A percentile compares a stretch with the other conserved stretches of the same genome.
These are phyloP conservation scores for Podaxis rugospora DNA, from an alignment of 768 basidiomycete species.

Conservation along the genomic window DNA sequence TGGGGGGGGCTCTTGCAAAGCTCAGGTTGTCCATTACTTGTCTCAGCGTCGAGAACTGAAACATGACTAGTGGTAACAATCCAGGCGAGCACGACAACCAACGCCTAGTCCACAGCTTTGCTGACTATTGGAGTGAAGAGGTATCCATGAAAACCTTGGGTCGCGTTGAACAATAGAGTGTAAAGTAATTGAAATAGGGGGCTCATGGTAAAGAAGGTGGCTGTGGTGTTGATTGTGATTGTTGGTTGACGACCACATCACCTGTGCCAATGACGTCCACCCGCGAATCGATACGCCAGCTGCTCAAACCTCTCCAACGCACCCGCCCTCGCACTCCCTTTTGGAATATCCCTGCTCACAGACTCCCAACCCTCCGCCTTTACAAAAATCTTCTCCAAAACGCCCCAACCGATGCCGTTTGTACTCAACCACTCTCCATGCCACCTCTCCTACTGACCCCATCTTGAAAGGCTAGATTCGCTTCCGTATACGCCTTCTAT, in stretches of 20 bases:
- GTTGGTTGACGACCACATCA: background rate
- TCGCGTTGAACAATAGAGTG: no score
- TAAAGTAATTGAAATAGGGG: no score
- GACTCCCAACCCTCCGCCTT: slow-evolving; percentile 64
- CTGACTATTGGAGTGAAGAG: no score
- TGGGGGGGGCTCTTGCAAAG: no score
- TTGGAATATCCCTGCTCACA: slow-evolving; percentile 65
- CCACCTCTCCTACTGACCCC: background rate
- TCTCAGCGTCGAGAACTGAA: no score
- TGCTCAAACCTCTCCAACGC: slow-evolving; percentile 55
- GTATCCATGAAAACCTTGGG: no score
- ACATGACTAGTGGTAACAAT: no score
- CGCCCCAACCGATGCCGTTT: slow-evolving; percentile 53
- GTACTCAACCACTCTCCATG: slow-evolving; percentile 15
- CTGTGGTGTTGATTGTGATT: background rate
- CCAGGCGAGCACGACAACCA: no score
- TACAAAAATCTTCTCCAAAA: slow-evolving; percentile 65
- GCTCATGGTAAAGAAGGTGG: no score
- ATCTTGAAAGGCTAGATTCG: slow-evolving; percentile 40
- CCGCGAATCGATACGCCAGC: slow-evolving; percentile 31
- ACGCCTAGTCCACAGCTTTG: no score
- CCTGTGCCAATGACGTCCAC: slow-evolving; percentile 19
- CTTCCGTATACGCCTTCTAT: slow-evolving; percentile 50
- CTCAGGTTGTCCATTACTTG: no score
- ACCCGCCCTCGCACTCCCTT: slow-evolving; percentile 62